A percentile compares a stretch with the other conserved stretches of the same genome.
phyloP scores from a whole-genome alignment of 495 filamentous ascomycete species.

The Trypethelium eluteriae region DNA sequence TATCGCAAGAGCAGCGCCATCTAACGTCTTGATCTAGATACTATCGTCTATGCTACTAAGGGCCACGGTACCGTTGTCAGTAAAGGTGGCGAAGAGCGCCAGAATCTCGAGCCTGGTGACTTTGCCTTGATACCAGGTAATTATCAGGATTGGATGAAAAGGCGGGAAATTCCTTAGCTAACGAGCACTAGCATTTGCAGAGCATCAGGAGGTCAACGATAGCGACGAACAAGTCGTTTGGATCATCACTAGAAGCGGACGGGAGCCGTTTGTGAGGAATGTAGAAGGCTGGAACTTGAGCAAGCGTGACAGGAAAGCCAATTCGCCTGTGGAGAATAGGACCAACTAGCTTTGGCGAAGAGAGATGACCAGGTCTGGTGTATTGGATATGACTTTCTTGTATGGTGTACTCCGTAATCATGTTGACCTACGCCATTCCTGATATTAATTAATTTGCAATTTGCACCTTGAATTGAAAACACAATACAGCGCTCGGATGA shows the following conservation, averaged over 20 bases:
- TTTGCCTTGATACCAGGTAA: slow-evolving; percentile 52
- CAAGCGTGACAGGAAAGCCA: not conserved
- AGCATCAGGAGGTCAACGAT: slow-evolving; percentile 63
- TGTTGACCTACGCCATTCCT: too few species aligned
- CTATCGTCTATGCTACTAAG: slow-evolving; percentile 45
- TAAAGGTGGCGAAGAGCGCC: slow-evolving; percentile 40
- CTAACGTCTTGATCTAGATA: slow-evolving; percentile 33
- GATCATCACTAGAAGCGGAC: slow-evolving; percentile 53
- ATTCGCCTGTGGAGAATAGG: not conserved
- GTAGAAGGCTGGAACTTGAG: slow-evolving; percentile 25
- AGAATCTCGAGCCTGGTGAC: slow-evolving; percentile 51
- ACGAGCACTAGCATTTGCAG: slow-evolving; percentile 41
- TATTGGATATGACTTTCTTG: not conserved
- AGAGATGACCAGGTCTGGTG: not conserved
- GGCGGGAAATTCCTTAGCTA: not conserved
- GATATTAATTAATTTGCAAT: too few species aligned
- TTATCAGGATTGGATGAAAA: too few species aligned
- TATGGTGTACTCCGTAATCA: too few species aligned
- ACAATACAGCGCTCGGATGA: too few species aligned
- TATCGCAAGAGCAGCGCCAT: not conserved
- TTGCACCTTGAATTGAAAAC: too few species aligned
- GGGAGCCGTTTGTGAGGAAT: slow-evolving; percentile 50
- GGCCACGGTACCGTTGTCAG: slow-evolving; percentile 46
- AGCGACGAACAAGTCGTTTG: slow-evolving; percentile 50
- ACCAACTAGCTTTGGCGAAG: not conserved